Base-by-base conservation (phyloP, 140 eudicot genomes). In the Cichorium intybus region DNA sequence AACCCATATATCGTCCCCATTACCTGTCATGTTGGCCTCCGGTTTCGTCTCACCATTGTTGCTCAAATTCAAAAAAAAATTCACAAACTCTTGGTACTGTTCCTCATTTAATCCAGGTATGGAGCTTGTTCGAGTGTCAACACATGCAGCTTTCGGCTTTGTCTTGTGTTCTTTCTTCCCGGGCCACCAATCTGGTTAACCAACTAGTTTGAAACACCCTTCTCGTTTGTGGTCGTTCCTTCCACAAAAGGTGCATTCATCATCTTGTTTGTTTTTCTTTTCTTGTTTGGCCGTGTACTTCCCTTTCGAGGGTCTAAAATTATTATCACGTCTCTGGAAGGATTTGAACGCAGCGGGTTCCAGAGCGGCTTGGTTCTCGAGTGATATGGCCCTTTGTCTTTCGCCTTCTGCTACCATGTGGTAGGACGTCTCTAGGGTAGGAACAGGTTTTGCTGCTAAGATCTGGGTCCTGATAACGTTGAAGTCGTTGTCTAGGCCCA, bases 371-470 rank as follows among this genome's bases (percentile, higher is more conserved):
- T 10, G 28, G 12, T 24, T 34, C 50, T 22, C 66, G 29, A 39
- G 27, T 29, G 29, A 60, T 60, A 60, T 39, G 27, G 17, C 28
- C 66, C 50, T 60, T 39, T 60, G 66, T 10, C 48, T 60, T 60
- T n/a, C n/a, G n/a, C n/a, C n/a, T n/a, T n/a, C n/a, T n/a, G n/a
- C n/a, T n/a, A n/a, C n/a, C n/a, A n/a, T n/a, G n/a, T n/a, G n/a
- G n/a, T n/a, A n/a, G n/a, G n/a, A n/a, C n/a, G n/a, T n/a, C n/a
- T n/a, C n/a, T n/a, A n/a, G n/a, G n/a, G n/a, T n/a, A n/a, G n/a
- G n/a, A n/a, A n/a, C n/a, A n/a, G n/a, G n/a, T n/a, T n/a, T n/a
- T n/a, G n/a, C n/a, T n/a, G n/a, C n/a, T n/a, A n/a, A n/a, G n/a
- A n/a, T n/a, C n/a, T n/a, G n/a, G n/a, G n/a, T n/a, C n/a, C n/a